These are phyloP conservation scores for Pisolithus orientalis DNA, from an alignment of 768 basidiomycete genomes.

Conservation along the genomic window DNA sequence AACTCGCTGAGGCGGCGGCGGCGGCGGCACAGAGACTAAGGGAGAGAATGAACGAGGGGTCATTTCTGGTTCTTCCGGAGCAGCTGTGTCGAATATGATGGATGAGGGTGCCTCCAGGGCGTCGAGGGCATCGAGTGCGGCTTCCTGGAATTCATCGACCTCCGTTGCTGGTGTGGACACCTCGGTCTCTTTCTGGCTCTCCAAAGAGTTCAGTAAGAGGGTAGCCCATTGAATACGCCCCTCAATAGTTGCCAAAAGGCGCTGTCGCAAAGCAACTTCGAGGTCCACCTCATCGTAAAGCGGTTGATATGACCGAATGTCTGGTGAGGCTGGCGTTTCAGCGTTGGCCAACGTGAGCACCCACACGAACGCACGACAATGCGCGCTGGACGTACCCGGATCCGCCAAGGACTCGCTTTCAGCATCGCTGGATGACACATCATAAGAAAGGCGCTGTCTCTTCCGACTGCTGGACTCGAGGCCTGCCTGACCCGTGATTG, in stretches of 20 bases:
- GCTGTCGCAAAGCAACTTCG: conserved; percentile 37
- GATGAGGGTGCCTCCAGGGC: conserved; percentile 34
- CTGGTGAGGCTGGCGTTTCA: conserved; percentile 10
- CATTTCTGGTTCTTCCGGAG: conserved; percentile 17
- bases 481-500: conserved; percentile 11
- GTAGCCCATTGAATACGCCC: conserved; percentile 43
- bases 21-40: conserved; percentile 7
- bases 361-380: neutral
- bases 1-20: conserved; percentile 8
- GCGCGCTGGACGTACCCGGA: conserved; percentile 10
- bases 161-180: conserved; percentile 11
- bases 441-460: neutral
- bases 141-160: conserved; percentile 31
- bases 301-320: conserved; percentile 9
- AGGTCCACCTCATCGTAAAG: conserved; percentile 36
- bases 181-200: conserved; percentile 11
- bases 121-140: conserved; percentile 38
- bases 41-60: conserved; percentile 18
- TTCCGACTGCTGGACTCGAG: conserved; percentile 9
- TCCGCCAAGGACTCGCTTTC: conserved; percentile 7
- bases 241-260: conserved; percentile 35
- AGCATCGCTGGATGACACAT: conserved; percentile 8
- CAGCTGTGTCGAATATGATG: conserved; percentile 27
- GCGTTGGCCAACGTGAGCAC: neutral
- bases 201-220: conserved; percentile 31